These are phyloP conservation scores for Ceratobasidium sp. DNA, from an alignment of 1,284 basidiomycete genomes.

Conservation along the genomic window DNA sequence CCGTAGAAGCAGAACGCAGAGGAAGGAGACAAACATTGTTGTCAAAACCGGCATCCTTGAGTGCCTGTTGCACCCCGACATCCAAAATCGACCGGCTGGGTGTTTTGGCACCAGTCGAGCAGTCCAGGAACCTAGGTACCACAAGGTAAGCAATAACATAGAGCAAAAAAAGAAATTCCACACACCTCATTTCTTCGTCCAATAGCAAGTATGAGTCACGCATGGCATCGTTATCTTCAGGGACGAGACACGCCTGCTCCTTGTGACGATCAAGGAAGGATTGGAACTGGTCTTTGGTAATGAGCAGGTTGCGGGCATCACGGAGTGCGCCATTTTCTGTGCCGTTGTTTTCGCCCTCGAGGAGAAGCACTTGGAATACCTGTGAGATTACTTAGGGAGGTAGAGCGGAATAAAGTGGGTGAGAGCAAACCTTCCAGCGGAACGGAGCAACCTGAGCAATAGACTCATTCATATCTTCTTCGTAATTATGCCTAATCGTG, in stretches of 20 bases:
- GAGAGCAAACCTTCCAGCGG: slow-evolving; percentile 57
- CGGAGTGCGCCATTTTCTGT: slow-evolving; percentile 56
- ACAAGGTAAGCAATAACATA: neutral
- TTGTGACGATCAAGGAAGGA: slow-evolving; percentile 59
- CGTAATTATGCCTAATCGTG: slow-evolving; percentile 57
- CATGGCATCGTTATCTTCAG: slow-evolving; percentile 61
- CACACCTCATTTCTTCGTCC: slow-evolving; percentile 60
- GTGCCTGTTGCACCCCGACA: slow-evolving; percentile 58
- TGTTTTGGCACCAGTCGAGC: slow-evolving; percentile 55
- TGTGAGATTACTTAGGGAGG: slow-evolving; percentile 16
- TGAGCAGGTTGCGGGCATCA: slow-evolving; percentile 58
- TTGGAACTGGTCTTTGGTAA: slow-evolving; percentile 59
- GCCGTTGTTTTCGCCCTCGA: slow-evolving; percentile 59
- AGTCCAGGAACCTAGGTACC: slow-evolving; percentile 57
- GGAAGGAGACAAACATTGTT: slow-evolving; percentile 48
- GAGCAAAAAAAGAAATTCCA: neutral
- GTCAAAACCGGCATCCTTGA: slow-evolving; percentile 60
- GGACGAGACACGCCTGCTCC: slow-evolving; percentile 55
- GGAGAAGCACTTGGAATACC: slow-evolving; percentile 59
- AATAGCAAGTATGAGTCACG: slow-evolving; percentile 60
- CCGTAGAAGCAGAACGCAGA: neutral
- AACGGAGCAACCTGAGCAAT: slow-evolving; percentile 55
- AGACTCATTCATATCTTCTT: slow-evolving; percentile 58
- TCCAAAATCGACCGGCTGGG: slow-evolving; percentile 59
- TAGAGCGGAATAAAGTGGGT: neutral